Evolutionary conservation across 2,329 filamentous ascomycete genomes (phyloP), one percentile per base, ranked within the genome.

Genomic region (Nectriaceae sp.): DNA sequence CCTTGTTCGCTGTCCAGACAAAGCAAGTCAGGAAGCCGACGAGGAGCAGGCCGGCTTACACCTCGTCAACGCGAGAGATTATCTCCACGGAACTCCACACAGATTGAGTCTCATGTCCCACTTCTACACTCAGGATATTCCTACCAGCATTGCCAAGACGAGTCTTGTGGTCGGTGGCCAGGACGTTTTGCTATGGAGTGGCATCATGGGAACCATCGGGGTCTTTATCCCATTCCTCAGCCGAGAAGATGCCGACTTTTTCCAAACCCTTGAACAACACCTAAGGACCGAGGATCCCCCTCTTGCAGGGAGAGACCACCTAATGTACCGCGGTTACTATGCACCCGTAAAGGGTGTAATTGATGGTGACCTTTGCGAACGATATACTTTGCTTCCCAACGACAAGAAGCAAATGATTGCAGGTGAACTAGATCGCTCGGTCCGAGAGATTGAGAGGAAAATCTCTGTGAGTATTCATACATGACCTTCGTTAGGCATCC

Each of bases 391-490:
- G 50, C 76, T 99, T 52, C 80, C 88, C 21, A 88, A 86, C 59
- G 93, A 97, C 63, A 92, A 90, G 76, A 96, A 97, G 78, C 85
- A 90, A 71, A 91, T 92, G 83, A 96, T 99, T 74, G 93, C 93
- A 2, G 91, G 82, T 42, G 93, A 97, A 70, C 71, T 97, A 59
- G 94, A 97, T 70, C 85, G 94, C 49, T 93, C 89, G 36, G 85
- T 97, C 46, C 76, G 90, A 60, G 90, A 97, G 72, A 94, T 99
- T 64, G 95, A 99, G 77, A 85, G 94, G 64, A 97, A 97, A 75
- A 93, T 99, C 65, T 91, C 89, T 51, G 79, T 79, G 64, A 65
- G 76, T 69, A 44, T 18, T n/a, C 16, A 39, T 39, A 6, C 10
- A 5, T 6, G 10, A 11, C 8, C 5, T 10, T 18, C 10, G 5